Percentiles rank a stretch among this genome's conserved stretches.
phyloP scores from a whole-genome alignment of 106 monocot species.

The Ottelia alismoides region DNA sequence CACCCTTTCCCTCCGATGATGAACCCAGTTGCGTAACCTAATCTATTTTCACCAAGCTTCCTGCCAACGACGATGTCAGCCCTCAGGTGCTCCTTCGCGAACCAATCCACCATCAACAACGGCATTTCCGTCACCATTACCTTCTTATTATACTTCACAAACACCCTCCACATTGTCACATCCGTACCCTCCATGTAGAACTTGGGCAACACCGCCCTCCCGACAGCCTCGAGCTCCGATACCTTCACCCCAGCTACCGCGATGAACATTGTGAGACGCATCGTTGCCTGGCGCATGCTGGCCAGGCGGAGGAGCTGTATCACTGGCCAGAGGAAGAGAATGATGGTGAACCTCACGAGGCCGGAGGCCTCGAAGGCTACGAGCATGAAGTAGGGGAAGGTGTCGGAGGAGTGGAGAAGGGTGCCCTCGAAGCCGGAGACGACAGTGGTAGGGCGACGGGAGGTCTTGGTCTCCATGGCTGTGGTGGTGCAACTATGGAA shows the following conservation, averaged over 20 bases:
- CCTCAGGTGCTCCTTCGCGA: constrained; percentile 57
- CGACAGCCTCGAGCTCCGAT: constrained; percentile 59
- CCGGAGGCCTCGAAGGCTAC: constrained; percentile 84
- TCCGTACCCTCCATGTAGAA: constrained; percentile 69
- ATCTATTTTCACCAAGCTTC: constrained; percentile 41
- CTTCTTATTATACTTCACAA: constrained; percentile 19
- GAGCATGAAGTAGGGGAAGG: constrained; percentile 95
- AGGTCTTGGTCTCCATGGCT: too few relatives aligned
- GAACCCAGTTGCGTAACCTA: constrained; percentile 59
- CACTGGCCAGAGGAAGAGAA: constrained; percentile 54
- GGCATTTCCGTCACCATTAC: constrained; percentile 54
- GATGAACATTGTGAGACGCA: constrained; percentile 40
- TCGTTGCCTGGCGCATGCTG: constrained; percentile 7
- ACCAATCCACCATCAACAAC: constrained; percentile 67
- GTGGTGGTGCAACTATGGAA: too few relatives aligned
- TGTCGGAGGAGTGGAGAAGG: constrained; percentile 43
- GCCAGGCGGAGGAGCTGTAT: constrained; percentile 12
- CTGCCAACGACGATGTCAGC: constrained; percentile 65
- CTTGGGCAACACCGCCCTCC: constrained; percentile 85
- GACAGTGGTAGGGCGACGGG: too few relatives aligned
- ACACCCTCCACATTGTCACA: constrained; percentile 52
- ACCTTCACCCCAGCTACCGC: constrained; percentile 43
- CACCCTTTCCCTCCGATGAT: constrained; percentile 9
- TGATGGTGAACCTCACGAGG: constrained; percentile 40
- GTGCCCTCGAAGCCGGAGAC: constrained; percentile 64